Percentiles rank a stretch among this genome's conserved stretches.
Evolutionary conservation across 495 filamentous ascomycete species (phyloP).

Genomic region (Hapsidospora chrysogenum): DNA sequence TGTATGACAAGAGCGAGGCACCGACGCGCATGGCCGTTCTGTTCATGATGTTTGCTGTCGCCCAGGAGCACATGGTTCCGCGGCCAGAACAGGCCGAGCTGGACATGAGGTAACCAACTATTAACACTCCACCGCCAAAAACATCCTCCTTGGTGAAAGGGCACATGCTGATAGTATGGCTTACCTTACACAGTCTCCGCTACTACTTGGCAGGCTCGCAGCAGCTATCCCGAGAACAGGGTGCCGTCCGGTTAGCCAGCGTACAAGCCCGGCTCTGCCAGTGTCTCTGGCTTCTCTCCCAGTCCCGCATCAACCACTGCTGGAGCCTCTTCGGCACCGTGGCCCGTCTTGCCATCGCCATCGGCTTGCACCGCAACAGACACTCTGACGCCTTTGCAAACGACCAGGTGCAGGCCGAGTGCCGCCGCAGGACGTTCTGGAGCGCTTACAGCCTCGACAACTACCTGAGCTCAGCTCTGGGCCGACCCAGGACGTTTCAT

Average conservation of each 20-base stretch:
- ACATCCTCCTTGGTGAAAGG: no score
- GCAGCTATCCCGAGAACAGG: conserved; percentile 17
- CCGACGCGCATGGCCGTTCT: conserved; percentile 11
- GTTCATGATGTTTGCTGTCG: conserved; percentile 14
- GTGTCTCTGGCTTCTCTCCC: conserved; percentile 20
- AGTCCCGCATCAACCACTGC: conserved; percentile 21
- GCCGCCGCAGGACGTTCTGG: conserved; percentile 15
- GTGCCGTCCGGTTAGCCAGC: conserved; percentile 13
- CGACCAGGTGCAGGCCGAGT: conserved; percentile 14
- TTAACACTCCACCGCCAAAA: background rate
- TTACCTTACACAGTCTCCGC: conserved; percentile 8
- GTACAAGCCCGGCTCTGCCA: conserved; percentile 21
- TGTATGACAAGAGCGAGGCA: conserved; percentile 7
- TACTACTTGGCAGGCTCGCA: conserved; percentile 19
- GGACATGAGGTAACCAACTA: conserved; percentile 1
- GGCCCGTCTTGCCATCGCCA: conserved; percentile 12
- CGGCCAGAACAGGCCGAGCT: conserved; percentile 5
- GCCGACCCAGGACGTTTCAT: conserved; percentile 13
- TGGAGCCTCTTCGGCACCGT: conserved; percentile 22
- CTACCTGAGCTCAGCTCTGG: conserved; percentile 14
- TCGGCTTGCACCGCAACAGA: conserved; percentile 9
- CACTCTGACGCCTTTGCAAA: conserved; percentile 1
- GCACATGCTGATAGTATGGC: background rate
- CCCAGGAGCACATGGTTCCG: conserved; percentile 7
- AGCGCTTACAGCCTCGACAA: conserved; percentile 14